Base-by-base conservation (phyloP, 75 land plant species). In the Pinus taeda region DNA sequence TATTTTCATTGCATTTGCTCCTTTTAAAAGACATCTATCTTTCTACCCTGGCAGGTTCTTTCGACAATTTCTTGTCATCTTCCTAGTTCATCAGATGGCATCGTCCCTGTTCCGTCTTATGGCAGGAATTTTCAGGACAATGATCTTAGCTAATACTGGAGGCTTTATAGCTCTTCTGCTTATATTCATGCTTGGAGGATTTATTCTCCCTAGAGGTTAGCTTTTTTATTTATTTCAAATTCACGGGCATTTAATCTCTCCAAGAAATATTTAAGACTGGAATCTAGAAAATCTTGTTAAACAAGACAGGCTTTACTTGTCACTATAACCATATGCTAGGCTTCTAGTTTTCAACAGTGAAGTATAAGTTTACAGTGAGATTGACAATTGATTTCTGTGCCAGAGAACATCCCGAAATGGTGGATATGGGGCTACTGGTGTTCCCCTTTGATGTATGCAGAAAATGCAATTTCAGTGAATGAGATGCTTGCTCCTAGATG, bases 341-440 rank as follows among this genome's bases (percentile, higher is more conserved):
- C 55, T 9, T 49, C 55, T 49, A 11, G 15, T n/a, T 73, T 60
- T 45, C 2, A 78, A 17, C 42, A 71, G 20, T 71, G 49, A 62
- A n/a, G 64, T 8, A 24, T 24, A 18, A 17, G 24, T 15, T 49
- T 49, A 49, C 11, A 49, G 1, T 49, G 12, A 49, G 55, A 49
- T 49, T 49, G 55, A 42, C n/a, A 4, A 69, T 69, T 53, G 71
- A 69, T 42, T 42, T 69, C n/a, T n/a, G 15, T 61, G 4, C 29
- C 83, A 91, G 91, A 45, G 62, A 53, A 72, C 45, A 92, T 92
- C 26, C 88, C 90, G 17, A 78, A 70, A 0, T 92, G 92, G 88
- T 92, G 92, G 95, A 79, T 77, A 37, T 92, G 96, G 96, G 96
- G 85, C 63, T 87, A 91, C 64, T 93, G 91, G 91, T 20, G 82